These are phyloP conservation scores for Venturiaceae sp. DNA, from an alignment of 2,329 filamentous ascomycete genomes.

Conservation along the genomic window DNA sequence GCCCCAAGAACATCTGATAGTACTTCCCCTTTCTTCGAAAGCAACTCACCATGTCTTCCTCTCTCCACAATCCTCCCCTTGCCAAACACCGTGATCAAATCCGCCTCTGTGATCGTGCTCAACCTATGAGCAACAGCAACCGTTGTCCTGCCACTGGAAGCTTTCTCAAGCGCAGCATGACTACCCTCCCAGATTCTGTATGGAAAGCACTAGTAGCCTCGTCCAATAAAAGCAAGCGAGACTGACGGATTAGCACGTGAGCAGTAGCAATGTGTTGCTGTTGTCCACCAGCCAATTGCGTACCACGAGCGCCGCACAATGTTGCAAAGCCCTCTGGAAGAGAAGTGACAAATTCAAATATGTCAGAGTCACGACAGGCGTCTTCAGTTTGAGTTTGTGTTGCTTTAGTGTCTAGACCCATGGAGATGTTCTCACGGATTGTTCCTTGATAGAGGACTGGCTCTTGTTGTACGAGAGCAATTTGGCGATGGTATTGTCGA, in stretches of 20 bases:
- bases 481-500: slow-evolving; percentile 50
- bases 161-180: slow-evolving; percentile 58
- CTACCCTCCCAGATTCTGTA: slow-evolving; percentile 54
- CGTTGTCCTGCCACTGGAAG: slow-evolving; percentile 31
- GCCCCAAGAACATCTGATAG: slow-evolving; percentile 8
- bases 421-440: slow-evolving; percentile 42
- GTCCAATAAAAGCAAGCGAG: slow-evolving; percentile 45
- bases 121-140: slow-evolving; percentile 25
- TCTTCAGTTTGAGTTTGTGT: slow-evolving; percentile 27
- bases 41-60: slow-evolving; percentile 13
- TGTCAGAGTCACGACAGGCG: slow-evolving; percentile 42
- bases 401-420: neutral
- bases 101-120: slow-evolving; percentile 15
- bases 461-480: slow-evolving; percentile 68
- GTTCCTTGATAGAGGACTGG: slow-evolving; percentile 62
- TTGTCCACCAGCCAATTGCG: slow-evolving; percentile 44
- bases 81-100: slow-evolving; percentile 17
- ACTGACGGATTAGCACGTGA: slow-evolving; percentile 42
- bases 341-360: slow-evolving; percentile 42
- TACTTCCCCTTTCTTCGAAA: slow-evolving; percentile 9
- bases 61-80: slow-evolving; percentile 16
- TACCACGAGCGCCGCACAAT: slow-evolving; percentile 37
- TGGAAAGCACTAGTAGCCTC: slow-evolving; percentile 54
- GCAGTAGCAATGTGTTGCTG: slow-evolving; percentile 47
- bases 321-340: slow-evolving; percentile 43